Base-by-base conservation (phyloP, 805 yeast genomes). In the Candida ipomoeae region DNA sequence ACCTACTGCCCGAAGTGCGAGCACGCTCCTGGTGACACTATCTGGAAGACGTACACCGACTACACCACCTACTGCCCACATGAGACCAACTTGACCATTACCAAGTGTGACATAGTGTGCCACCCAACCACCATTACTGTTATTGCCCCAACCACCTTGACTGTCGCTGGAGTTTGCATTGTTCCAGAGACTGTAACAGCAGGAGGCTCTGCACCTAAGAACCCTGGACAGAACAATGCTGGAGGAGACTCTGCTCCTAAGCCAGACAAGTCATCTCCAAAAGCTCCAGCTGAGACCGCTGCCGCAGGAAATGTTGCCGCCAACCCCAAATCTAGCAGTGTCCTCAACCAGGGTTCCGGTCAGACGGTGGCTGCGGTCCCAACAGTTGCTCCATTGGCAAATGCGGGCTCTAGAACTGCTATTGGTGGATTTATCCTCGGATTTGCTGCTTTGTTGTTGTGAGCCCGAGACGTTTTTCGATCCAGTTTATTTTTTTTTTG, bases 41-140 rank as follows among this genome's bases (percentile, higher is more conserved):
- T 34, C 5, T 34, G 37, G 37, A 34, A 34, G 11, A 34, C 37
- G 7, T 34, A 34, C 46, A 68, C 73, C 49, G 69, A 57, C 52
- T 68, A 56, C 62, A 56, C 63, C 55, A 68, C 72, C 54, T 67
- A 62, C 65, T 68, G 73, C 55, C 71, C 73, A 51, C 55, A 51
- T 38, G 48, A 62, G 38, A 68, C 73, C 51, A 62, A 64, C 38
- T 40, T 68, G 45, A 62, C 66, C 50, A 49, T 68, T 48, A 67
- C 68, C 50, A 65, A 62, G 39, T 68, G 73, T 58, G 58, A 59
- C 38, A 43, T 59, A 45, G 50, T 53, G 36, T 67, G 71, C 60
- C 53, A 49, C 20, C 62, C 65, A 41, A 50, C 55, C 52, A 58
- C 67, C 39, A 66, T 65, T 50, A 53, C 66, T 23, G 60, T 50